Evolutionary conservation across 495 filamentous ascomycete species (phyloP), one percentile per base, ranked within the genome.

Genomic region (Xylaria bambusicola): DNA sequence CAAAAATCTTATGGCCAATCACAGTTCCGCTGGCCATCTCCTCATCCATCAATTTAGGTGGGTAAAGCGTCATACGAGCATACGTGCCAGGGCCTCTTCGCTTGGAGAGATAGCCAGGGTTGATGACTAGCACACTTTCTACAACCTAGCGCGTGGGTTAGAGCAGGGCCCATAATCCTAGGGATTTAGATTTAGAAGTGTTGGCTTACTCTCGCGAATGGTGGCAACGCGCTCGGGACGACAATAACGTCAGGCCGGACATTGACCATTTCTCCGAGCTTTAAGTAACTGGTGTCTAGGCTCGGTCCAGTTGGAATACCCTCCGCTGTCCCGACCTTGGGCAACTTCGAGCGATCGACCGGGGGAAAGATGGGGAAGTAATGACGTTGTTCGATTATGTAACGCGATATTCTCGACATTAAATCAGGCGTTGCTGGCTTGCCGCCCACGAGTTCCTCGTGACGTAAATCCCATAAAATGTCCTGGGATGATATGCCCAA

Each of bases 331-430:
- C 78, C 84, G 26, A 76, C 81, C 69, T 85, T 89, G 3, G 88
- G 88, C 58, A 93, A 69, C 50, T 75, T 80, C 54, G 81, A 78
- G 42, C 92, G 80, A 38, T 85, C 84, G 23, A 82, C 78, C 0
- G 93, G 87, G 27, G 94, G 94, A 62, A 90, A 97, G 12, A 98
- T 69, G 12, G 94, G 94, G 67, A 89, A 91, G 71, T 90, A 97
- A 73, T 93, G 90, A 2, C 91, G 79, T 73, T 98, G 94, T 69
- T 93, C 86, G 55, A 98, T 82, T 27, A 98, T 70, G 63, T 91
- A 85, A 42, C 84, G 82, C 3, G 87, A 81, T 17, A 89, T 68
- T 26, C 94, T 72, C 5, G 86, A 84, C 36, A 95, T 77, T 20
- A 89, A 50, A 60, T 86, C 83, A 2, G 76, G 71, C 41, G 86